Conservation (phyloP, 768 basidiomycete species). For the Termitomyces sp. region DNA sequence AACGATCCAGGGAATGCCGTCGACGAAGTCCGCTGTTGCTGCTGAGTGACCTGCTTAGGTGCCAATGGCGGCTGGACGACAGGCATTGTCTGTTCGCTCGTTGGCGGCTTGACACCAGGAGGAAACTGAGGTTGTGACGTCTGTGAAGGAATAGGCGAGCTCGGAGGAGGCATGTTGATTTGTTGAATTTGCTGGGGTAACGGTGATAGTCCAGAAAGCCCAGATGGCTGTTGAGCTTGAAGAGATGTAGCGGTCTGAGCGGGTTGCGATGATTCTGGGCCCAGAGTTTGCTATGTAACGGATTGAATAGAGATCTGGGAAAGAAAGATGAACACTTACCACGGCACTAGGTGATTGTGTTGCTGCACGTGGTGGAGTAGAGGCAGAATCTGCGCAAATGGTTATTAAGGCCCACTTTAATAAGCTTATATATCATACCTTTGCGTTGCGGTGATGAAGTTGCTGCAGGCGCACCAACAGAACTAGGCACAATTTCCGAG, state of each 20-base stretch:
- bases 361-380: slow-evolving; percentile 39
- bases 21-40: slow-evolving; percentile 31
- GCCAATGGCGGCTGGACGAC: slow-evolving; percentile 49
- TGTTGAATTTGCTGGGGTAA: slow-evolving; percentile 40
- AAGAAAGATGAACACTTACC: slow-evolving; percentile 28
- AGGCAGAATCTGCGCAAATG: slow-evolving; percentile 32
- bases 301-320: background rate
- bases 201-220: slow-evolving; percentile 32
- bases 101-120: slow-evolving; percentile 60
- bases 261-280: slow-evolving; percentile 34
- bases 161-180: slow-evolving; percentile 17
- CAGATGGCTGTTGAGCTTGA: slow-evolving; percentile 21
- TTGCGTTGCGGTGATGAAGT: slow-evolving; percentile 63
- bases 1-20: slow-evolving; percentile 75
- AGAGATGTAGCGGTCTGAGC: slow-evolving; percentile 21
- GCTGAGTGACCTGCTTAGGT: slow-evolving; percentile 37
- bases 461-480: slow-evolving; percentile 40
- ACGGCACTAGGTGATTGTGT: slow-evolving; percentile 35
- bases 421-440: slow-evolving; percentile 30
- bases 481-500: slow-evolving; percentile 55
- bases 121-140: slow-evolving; percentile 62
- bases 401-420: slow-evolving; percentile 3
- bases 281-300: slow-evolving; percentile 27
- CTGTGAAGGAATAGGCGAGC: slow-evolving; percentile 33
- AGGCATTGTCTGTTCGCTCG: slow-evolving; percentile 37